Evolutionary conservation across 2,329 filamentous ascomycete genomes (phyloP).

Genomic region (Colletotrichum chrysophilum): DNA sequence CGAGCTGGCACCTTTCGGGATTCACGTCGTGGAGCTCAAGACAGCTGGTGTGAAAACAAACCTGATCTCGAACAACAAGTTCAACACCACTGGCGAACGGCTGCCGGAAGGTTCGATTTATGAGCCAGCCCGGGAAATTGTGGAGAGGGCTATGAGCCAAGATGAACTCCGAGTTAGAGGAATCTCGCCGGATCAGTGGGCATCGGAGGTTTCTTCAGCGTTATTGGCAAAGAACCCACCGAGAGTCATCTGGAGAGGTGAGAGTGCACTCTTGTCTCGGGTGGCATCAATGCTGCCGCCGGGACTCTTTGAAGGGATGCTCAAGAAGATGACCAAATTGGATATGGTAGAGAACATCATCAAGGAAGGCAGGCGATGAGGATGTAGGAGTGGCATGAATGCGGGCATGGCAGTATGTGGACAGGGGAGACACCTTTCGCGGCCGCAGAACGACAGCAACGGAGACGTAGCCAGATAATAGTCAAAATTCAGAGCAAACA

Average conservation of each 20-base stretch:
- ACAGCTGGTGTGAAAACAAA: constrained; percentile 9
- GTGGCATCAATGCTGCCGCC: constrained; percentile 23
- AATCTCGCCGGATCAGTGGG: constrained; percentile 26
- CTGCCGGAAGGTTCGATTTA: constrained; percentile 31
- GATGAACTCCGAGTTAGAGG: constrained; percentile 9
- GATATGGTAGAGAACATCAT: constrained; percentile 25
- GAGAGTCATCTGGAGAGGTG: constrained; percentile 27
- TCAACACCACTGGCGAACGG: not conserved
- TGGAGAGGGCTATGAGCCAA: constrained; percentile 28
- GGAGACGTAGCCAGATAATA: not conserved
- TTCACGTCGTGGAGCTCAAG: constrained; percentile 29
- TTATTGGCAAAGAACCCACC: constrained; percentile 24
- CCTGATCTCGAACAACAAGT: constrained; percentile 17
- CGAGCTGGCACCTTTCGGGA: constrained; percentile 30
- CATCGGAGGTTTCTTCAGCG: constrained; percentile 20
- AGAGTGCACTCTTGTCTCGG: constrained; percentile 21
- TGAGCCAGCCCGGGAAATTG: constrained; percentile 20
- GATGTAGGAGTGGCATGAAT: not conserved
- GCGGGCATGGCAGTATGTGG: not conserved
- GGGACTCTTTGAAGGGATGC: constrained; percentile 21
- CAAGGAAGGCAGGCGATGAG: not conserved
- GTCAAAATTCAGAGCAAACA: not conserved
- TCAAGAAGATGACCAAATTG: constrained; percentile 28
- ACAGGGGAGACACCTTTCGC: fast-evolving
- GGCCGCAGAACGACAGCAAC: not conserved